Conservation (phyloP, 129 eudicot species). For the Flaveria sonorensis region DNA sequence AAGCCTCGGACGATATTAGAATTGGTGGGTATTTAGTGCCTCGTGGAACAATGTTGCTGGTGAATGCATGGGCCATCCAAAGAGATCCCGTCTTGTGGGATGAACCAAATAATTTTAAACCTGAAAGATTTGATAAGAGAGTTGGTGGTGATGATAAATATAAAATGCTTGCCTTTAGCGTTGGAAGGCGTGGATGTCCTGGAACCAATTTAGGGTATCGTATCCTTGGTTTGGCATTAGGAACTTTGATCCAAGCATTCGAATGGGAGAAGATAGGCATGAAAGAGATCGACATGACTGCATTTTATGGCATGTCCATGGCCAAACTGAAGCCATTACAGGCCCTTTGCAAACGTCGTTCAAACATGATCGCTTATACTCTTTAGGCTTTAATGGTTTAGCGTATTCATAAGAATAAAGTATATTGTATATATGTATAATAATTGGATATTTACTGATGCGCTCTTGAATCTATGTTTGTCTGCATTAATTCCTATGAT, state of each 20-base stretch:
- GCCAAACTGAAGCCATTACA: slow-evolving; percentile 26
- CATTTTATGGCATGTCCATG: slow-evolving; percentile 31
- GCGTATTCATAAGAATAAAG: no score
- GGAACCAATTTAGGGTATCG: slow-evolving; percentile 24
- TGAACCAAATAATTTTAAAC: slow-evolving; percentile 21
- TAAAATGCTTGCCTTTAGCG: slow-evolving; percentile 29
- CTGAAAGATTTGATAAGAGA: slow-evolving; percentile 32
- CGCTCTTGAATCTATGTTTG: no score
- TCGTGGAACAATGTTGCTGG: slow-evolving; percentile 30
- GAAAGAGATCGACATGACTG: slow-evolving; percentile 21
- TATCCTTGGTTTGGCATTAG: slow-evolving; percentile 19
- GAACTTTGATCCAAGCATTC: slow-evolving; percentile 31
- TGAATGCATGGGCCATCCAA: background rate
- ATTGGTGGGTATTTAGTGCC: slow-evolving; percentile 27
- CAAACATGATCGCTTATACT: background rate
- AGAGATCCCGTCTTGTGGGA: slow-evolving; percentile 21
- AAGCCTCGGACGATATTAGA: slow-evolving; percentile 21
- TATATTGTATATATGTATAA: no score
- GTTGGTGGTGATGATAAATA: slow-evolving; percentile 21
- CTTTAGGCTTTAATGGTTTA: background rate
- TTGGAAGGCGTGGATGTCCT: slow-evolving; percentile 33
- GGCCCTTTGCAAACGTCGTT: slow-evolving; percentile 29
- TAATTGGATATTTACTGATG: no score
- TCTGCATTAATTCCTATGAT: no score
- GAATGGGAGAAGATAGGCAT: slow-evolving; percentile 34